Evolutionary conservation across 768 basidiomycete genomes (phyloP).

Genomic region (Suillus luteus): DNA sequence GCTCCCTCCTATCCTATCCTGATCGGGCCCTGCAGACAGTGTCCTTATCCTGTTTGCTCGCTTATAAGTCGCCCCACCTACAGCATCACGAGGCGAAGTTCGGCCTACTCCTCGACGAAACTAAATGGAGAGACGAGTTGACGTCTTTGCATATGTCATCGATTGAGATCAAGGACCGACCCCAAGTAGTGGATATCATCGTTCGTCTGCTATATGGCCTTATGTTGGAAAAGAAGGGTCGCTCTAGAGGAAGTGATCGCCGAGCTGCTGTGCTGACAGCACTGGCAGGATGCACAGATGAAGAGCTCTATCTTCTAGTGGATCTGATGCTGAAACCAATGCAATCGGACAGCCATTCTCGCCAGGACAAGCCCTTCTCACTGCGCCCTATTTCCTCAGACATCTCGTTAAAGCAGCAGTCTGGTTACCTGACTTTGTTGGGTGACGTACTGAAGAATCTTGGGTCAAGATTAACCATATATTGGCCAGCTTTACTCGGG

Average conservation of each 20-base stretch:
- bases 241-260: slow-evolving; percentile 63
- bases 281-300: slow-evolving; percentile 66
- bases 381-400: slow-evolving; percentile 30
- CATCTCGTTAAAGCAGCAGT: slow-evolving; percentile 64
- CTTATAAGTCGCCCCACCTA: slow-evolving; percentile 72
- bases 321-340: slow-evolving; percentile 88
- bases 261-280: slow-evolving; percentile 74
- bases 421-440: slow-evolving; percentile 84
- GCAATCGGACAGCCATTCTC: slow-evolving; percentile 32
- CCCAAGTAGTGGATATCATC: slow-evolving; percentile 66
- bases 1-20: slow-evolving; percentile 78
- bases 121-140: slow-evolving; percentile 87
- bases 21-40: slow-evolving; percentile 76
- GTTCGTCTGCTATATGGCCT: slow-evolving; percentile 84
- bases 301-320: slow-evolving; percentile 76
- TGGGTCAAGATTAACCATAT: slow-evolving; percentile 64
- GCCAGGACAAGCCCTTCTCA: slow-evolving; percentile 30
- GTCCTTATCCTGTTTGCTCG: slow-evolving; percentile 76
- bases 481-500: slow-evolving; percentile 79
- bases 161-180: slow-evolving; percentile 55
- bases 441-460: slow-evolving; percentile 83
- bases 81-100: slow-evolving; percentile 62
- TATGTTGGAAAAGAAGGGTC: slow-evolving; percentile 80
- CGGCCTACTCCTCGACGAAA: slow-evolving; percentile 75
- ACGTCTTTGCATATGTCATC: slow-evolving; percentile 68